phyloP scores from a whole-genome alignment of 106 monocot genomes.

The Vanilla planifolia region DNA sequence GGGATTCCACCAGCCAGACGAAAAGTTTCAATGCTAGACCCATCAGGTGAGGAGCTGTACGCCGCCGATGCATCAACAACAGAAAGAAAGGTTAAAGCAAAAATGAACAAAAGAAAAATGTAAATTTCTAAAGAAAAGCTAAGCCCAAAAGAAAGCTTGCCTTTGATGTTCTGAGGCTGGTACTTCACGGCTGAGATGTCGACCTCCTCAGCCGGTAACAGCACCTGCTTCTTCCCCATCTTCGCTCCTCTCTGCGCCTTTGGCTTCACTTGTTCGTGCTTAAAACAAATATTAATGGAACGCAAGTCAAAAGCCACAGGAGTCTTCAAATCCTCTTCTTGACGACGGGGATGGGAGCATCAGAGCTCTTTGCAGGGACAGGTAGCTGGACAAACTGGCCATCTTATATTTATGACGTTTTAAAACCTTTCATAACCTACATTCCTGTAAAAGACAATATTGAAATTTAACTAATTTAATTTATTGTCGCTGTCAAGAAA shows the following conservation, averaged over 20 bases:
- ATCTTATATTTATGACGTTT: no score
- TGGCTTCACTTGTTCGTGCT: no score
- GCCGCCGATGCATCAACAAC: not conserved
- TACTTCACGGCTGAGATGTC: constrained; percentile 73
- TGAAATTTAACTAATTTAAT: no score
- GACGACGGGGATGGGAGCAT: no score
- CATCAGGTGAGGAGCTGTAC: constrained; percentile 72
- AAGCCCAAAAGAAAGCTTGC: constrained; percentile 5
- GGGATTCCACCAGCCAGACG: constrained; percentile 64
- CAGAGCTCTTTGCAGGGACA: no score
- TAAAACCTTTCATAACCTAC: no score
- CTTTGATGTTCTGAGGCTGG: constrained; percentile 34
- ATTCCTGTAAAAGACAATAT: no score
- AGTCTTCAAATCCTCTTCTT: no score
- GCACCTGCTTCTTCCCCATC: constrained; percentile 38
- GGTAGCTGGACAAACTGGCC: no score
- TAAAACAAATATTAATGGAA: no score
- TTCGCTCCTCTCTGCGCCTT: not conserved
- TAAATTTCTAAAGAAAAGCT: not conserved
- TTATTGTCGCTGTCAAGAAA: no score
- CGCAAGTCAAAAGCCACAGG: no score
- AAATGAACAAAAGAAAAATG: not conserved
- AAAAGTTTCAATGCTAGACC: constrained; percentile 55
- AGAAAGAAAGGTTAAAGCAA: not conserved
- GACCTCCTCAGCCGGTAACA: constrained; percentile 78